Evolutionary conservation across 2,329 filamentous ascomycete genomes (phyloP), one percentile per base, ranked within the genome.

Genomic region (Cladosporium sp.): DNA sequence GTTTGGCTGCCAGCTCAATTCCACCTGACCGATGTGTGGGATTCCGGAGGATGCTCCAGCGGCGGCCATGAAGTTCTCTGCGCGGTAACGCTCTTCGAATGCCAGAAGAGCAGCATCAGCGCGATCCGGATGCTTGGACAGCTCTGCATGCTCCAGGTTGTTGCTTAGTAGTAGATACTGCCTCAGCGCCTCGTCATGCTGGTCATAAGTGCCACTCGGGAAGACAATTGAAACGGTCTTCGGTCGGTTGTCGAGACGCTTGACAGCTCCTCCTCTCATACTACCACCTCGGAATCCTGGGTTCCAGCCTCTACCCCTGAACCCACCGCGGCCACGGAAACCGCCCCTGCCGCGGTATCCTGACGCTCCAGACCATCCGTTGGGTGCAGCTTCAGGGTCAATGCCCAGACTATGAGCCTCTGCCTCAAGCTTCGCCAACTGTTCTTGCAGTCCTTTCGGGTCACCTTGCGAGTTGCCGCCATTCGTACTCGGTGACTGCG

Each of bases 171-270:
- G 74, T 18, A 92, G 77, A 67, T 86, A 85, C 61, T 88, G 84
- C 56, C 86, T 77, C 41, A 92, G 72, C 28, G 77, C 76, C 68
- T 90, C 87, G 58, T 90, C 84, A 62, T 81, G 81, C 31, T 78
- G 78, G 11, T 82, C 63, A 85, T 83, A 68, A 83, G 82, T 77
- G 3, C 82, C 85, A 22, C 61, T 58, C 1, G 54, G 55, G 51
- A 69, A 66, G 7, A 76, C 75, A 19, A 92, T 70, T 5, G 79
- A 77, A 9, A 93, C 73, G 56, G 78, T 83, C 65, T 80, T 86
- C 0, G 88, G 84, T 42, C 88, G 77, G 66, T 91, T 90, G 63
- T 93, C 88, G 18, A 93, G 75, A 14, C 85, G 84, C 59, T 77
- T 74, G 13, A 81, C 78, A 51, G 74, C 75, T 59, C 84, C 74